phyloP scores from a whole-genome alignment of 73 alveolate species.

The Paramecium tetraurelia region DNA sequence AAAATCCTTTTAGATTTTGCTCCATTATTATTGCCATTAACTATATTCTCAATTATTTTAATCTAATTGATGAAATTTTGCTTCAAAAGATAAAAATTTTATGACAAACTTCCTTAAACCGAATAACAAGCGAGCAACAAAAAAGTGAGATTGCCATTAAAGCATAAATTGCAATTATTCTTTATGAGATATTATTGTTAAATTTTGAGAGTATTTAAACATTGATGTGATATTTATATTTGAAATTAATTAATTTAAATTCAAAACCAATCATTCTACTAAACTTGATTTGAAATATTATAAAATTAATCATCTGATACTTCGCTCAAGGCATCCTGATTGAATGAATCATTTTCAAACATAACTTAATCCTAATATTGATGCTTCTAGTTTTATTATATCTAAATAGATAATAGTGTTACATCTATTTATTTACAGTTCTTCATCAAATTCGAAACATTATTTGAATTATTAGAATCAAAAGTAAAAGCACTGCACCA shows the following conservation, averaged over 20 bases:
- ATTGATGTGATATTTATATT: background rate
- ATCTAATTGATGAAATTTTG: background rate
- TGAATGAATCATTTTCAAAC: background rate
- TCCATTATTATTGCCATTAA: background rate
- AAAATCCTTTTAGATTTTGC: background rate
- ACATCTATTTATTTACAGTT: background rate
- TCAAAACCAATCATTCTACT: background rate
- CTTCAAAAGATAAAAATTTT: background rate
- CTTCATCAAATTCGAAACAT: background rate
- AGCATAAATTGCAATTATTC: background rate
- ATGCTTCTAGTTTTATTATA: background rate
- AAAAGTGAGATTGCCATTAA: background rate
- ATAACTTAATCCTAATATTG: background rate
- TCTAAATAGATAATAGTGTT: background rate
- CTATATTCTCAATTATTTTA: background rate
- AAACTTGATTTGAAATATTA: background rate
- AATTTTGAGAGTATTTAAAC: background rate
- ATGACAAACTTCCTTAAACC: background rate
- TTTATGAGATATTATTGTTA: conserved; percentile 17
- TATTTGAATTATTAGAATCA: background rate
- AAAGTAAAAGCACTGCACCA: conserved; percentile 82
- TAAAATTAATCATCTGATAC: background rate
- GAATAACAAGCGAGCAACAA: background rate
- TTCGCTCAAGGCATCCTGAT: background rate
- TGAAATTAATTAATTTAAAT: background rate